Conservation (phyloP, 163 green algal species). For the Chlamydomonas reinhardtii region DNA sequence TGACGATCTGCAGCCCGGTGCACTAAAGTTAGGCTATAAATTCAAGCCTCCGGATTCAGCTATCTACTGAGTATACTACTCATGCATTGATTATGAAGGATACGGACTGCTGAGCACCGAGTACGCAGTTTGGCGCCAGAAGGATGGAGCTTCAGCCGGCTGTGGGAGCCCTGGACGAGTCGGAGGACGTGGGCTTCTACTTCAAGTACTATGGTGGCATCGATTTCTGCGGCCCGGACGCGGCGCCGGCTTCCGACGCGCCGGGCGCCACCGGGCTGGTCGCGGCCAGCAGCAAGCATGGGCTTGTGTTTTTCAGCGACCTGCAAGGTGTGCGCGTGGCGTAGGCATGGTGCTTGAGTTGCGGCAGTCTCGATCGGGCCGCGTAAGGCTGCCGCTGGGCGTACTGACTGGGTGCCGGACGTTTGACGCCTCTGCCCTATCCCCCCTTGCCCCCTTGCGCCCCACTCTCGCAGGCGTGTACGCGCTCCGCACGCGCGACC, state of each 20-base stretch:
- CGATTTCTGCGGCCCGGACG: not conserved
- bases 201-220: slow-evolving; percentile 46
- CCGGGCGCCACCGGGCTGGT: slow-evolving; percentile 10
- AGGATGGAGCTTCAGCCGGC: not conserved
- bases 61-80: not conserved
- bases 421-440: too few species aligned
- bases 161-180: not conserved
- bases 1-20: not conserved
- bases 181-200: slow-evolving; percentile 38
- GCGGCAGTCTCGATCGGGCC: too few species aligned
- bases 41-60: not conserved
- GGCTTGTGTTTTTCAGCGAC: slow-evolving; percentile 38
- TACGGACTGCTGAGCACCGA: not conserved
- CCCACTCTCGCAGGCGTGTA: slow-evolving; percentile 14
- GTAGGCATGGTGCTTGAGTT: not conserved
- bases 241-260: not conserved
- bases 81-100: not conserved
- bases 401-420: too few species aligned
- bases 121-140: not conserved
- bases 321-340: slow-evolving; percentile 11
- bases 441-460: too few species aligned
- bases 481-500: not conserved
- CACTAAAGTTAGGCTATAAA: not conserved
- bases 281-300: slow-evolving; percentile 23
- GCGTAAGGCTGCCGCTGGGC: too few species aligned